Conservation (phyloP, 257 asterid genomes). For the Nicotiana tomentosiformis region DNA sequence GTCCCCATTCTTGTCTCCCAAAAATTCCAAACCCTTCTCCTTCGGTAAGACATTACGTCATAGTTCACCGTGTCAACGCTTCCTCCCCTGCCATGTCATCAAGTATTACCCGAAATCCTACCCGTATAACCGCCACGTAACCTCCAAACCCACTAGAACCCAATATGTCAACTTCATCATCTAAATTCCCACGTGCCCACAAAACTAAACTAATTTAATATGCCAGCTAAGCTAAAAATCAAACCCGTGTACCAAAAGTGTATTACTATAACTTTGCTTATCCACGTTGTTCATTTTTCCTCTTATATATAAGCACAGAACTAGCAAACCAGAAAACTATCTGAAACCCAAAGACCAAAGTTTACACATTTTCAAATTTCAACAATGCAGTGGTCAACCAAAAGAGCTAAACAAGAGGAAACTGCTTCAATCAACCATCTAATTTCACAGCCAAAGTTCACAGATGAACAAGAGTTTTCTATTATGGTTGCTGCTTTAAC, state of each 20-base stretch:
- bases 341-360: not conserved
- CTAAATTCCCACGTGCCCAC: not conserved
- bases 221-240: not conserved
- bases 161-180: no score
- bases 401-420: slow-evolving; percentile 24
- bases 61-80: no score
- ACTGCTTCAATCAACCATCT: not conserved
- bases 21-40: no score
- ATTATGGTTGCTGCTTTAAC: slow-evolving; percentile 59
- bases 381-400: slow-evolving; percentile 52
- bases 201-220: no score
- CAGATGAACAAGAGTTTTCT: slow-evolving; percentile 50
- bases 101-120: not conserved
- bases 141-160: no score
- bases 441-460: slow-evolving; percentile 13
- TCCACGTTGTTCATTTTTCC: not conserved
- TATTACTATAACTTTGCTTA: no score
- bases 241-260: not conserved
- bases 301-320: not conserved
- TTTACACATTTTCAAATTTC: not conserved
- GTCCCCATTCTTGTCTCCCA: no score
- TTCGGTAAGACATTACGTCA: no score
- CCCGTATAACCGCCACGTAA: not conserved
- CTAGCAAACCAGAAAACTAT: not conserved
- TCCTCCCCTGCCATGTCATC: not conserved